phyloP scores from a whole-genome alignment of 192 early-diverging fungal genomes.

The Coemansia sp. region DNA sequence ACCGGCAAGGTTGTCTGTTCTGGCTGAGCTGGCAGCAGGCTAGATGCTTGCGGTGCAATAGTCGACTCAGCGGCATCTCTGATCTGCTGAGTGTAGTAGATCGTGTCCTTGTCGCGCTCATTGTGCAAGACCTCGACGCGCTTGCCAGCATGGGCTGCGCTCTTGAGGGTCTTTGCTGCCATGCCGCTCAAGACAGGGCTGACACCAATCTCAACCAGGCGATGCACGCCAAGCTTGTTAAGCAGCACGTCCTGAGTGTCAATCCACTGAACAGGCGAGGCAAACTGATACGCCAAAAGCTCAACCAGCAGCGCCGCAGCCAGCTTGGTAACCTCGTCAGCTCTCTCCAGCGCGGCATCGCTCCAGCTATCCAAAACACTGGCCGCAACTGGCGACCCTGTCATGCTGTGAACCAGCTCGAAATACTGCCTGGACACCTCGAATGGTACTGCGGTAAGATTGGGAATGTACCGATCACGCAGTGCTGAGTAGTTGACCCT shows the following conservation, averaged over 20 bases:
- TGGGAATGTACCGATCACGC: constrained; percentile 83
- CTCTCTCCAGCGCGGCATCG: constrained; percentile 19
- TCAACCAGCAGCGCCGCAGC: constrained; percentile 80
- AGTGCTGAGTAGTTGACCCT: constrained; percentile 64
- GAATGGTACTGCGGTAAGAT: constrained; percentile 89
- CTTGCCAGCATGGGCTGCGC: neutral
- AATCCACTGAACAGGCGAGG: constrained; percentile 91
- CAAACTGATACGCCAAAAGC: constrained; percentile 89
- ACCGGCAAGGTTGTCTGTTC: too few relatives aligned
- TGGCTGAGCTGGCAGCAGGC: neutral
- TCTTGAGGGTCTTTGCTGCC: constrained; percentile 59
- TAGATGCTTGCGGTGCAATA: neutral
- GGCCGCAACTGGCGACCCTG: constrained; percentile 61
- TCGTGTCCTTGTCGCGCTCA: constrained; percentile 5
- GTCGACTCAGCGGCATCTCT: neutral
- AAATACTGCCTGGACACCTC: constrained; percentile 73
- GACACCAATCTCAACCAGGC: constrained; percentile 83
- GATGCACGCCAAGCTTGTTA: constrained; percentile 62
- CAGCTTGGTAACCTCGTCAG: constrained; percentile 63
- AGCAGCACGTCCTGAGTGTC: constrained; percentile 88
- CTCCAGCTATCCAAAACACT: constrained; percentile 69
- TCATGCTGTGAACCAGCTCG: constrained; percentile 61
- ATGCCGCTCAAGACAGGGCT: constrained; percentile 81
- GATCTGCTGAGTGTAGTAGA: constrained; percentile 9
- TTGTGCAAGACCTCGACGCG: constrained; percentile 5